phyloP scores from a whole-genome alignment of 2,329 filamentous ascomycete genomes.

The Colletotrichum sp. region DNA sequence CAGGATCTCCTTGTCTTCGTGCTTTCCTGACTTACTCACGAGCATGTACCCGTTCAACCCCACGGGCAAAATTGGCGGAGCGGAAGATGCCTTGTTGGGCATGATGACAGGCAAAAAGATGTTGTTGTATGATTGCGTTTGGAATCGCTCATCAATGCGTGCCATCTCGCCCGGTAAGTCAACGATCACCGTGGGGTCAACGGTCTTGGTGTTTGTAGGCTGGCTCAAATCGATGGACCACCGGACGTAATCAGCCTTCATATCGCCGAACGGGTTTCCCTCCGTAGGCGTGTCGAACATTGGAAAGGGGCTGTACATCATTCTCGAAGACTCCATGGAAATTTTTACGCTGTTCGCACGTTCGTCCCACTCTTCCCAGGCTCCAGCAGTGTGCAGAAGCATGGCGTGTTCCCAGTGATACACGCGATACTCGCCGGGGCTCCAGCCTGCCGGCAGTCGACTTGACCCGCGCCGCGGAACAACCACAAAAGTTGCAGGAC shows the following conservation, averaged over 20 bases:
- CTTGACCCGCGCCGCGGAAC: not conserved
- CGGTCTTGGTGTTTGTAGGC: constrained; percentile 26
- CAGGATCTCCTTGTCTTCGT: not conserved
- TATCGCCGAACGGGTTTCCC: constrained; percentile 22
- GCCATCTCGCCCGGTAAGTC: constrained; percentile 47
- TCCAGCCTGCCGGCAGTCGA: constrained; percentile 24
- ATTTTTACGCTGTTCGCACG: not conserved
- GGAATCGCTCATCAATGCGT: constrained; percentile 47
- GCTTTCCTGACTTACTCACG: not conserved
- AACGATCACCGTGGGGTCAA: constrained; percentile 33
- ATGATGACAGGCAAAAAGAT: constrained; percentile 45
- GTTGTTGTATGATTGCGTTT: constrained; percentile 39
- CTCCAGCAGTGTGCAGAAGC: not conserved
- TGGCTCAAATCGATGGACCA: constrained; percentile 41
- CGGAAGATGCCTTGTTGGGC: constrained; percentile 5
- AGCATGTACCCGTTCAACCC: constrained; percentile 22
- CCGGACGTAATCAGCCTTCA: constrained; percentile 43
- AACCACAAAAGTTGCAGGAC: not conserved
- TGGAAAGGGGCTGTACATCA: not conserved
- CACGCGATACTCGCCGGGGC: constrained; percentile 23
- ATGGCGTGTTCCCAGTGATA: not conserved
- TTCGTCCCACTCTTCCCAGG: not conserved
- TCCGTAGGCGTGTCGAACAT: constrained; percentile 25
- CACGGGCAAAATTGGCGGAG: constrained; percentile 32
- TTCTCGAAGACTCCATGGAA: not conserved